Evolutionary conservation across 768 basidiomycete species (phyloP).

Genomic region (Trametes punicea): DNA sequence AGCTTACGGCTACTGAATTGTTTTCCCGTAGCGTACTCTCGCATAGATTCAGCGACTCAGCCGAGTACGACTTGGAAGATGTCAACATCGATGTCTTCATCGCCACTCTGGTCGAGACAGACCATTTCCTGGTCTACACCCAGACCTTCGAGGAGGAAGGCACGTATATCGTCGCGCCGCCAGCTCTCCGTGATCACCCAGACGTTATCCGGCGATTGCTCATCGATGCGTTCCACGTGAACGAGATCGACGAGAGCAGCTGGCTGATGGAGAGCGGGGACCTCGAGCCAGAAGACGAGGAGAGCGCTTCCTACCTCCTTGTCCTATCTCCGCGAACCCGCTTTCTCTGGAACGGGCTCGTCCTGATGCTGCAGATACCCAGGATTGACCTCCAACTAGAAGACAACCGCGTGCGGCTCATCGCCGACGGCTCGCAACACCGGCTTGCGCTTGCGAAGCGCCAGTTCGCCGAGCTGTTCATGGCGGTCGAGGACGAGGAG

Average conservation of each 20-base stretch:
- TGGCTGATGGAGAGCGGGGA: constrained; percentile 40
- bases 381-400: constrained; percentile 68
- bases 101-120: constrained; percentile 70
- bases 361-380: constrained; percentile 73
- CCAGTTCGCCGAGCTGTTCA: constrained; percentile 64
- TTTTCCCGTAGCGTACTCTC: constrained; percentile 53
- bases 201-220: constrained; percentile 78
- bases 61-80: constrained; percentile 81
- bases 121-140: constrained; percentile 94
- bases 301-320: constrained; percentile 72
- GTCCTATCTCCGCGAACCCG: constrained; percentile 79
- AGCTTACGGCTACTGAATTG: background rate
- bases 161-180: constrained; percentile 84
- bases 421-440: constrained; percentile 84
- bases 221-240: constrained; percentile 78
- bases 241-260: constrained; percentile 52
- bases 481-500: constrained; percentile 50
- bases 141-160: constrained; percentile 84
- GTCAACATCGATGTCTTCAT: constrained; percentile 79
- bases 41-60: constrained; percentile 89
- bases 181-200: constrained; percentile 69
- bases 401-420: constrained; percentile 85
- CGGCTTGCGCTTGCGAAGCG: constrained; percentile 76
- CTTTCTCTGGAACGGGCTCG: constrained; percentile 91
- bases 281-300: constrained; percentile 51